Percentiles rank a stretch among this genome's conserved stretches.
Conservation (phyloP, 2,329 filamentous ascomycete genomes). For the Apiospora marii region DNA sequence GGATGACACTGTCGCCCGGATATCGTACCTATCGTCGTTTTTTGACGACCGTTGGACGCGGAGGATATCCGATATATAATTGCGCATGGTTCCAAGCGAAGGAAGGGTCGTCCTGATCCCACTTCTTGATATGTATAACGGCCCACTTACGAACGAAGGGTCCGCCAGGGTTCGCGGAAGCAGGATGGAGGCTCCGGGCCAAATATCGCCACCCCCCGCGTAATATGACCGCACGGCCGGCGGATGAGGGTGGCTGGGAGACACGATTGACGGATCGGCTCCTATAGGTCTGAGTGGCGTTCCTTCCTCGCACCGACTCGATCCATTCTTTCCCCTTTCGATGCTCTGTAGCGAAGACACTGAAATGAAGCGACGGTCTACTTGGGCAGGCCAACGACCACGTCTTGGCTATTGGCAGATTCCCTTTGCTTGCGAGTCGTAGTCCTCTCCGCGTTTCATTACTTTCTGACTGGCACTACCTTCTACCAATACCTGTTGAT, state of each 20-base stretch:
- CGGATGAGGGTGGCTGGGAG: not conserved
- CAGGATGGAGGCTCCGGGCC: not conserved
- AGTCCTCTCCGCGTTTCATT: not conserved
- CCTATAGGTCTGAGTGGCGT: not conserved
- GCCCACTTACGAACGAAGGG: not conserved
- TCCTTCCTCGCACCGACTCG: not conserved
- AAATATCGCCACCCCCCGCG: not conserved
- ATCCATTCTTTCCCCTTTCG: not conserved
- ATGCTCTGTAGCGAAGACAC: not conserved
- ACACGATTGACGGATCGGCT: constrained; percentile 8
- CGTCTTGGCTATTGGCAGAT: not conserved
- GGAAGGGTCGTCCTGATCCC: not conserved
- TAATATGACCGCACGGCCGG: not conserved
- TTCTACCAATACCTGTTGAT: not conserved
- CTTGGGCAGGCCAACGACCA: too few relatives aligned
- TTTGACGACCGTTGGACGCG: not conserved
- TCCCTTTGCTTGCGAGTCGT: not conserved
- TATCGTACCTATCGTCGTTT: not conserved
- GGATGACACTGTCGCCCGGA: not conserved
- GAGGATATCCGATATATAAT: not conserved
- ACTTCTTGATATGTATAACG: not conserved
- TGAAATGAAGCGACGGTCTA: not conserved
- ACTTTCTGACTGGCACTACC: not conserved
- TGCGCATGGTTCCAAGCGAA: not conserved
- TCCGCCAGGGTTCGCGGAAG: not conserved